phyloP scores from a whole-genome alignment of 805 yeast genomes.

The Candida takata region DNA sequence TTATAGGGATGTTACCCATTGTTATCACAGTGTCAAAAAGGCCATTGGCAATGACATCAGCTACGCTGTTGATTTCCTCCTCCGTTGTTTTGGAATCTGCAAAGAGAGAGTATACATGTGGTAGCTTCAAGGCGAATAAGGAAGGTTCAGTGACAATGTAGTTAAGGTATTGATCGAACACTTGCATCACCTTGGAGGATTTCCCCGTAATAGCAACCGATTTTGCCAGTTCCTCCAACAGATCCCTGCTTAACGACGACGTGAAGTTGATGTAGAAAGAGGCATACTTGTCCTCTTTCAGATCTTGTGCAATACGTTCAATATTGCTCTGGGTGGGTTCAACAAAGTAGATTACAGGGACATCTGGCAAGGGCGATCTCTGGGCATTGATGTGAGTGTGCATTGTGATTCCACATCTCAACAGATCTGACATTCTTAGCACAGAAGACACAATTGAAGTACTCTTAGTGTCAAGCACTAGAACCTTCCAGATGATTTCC shows the following conservation, averaged over 20 bases:
- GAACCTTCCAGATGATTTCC: slow-evolving; percentile 84
- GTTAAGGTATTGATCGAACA: slow-evolving; percentile 89
- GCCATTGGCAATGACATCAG: slow-evolving; percentile 71
- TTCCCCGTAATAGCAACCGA: slow-evolving; percentile 68
- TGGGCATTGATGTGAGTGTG: slow-evolving; percentile 68
- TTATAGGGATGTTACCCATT: slow-evolving; percentile 74
- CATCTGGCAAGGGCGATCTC: slow-evolving; percentile 86
- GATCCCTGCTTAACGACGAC: slow-evolving; percentile 64
- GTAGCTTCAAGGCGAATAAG: slow-evolving; percentile 70
- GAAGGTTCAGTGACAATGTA: slow-evolving; percentile 91
- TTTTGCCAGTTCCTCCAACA: slow-evolving; percentile 84
- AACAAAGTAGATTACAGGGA: slow-evolving; percentile 88
- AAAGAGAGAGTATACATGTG: slow-evolving; percentile 57
- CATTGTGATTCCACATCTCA: slow-evolving; percentile 86
- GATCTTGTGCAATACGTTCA: slow-evolving; percentile 59
- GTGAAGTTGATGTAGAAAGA: slow-evolving; percentile 82
- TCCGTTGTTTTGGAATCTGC: slow-evolving; percentile 71
- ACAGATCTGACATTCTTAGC: slow-evolving; percentile 83
- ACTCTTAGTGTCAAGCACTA: slow-evolving; percentile 73
- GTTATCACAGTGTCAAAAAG: slow-evolving; percentile 75
- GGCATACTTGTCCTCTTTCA: slow-evolving; percentile 69
- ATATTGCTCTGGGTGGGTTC: slow-evolving; percentile 81
- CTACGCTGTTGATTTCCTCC: slow-evolving; percentile 58
- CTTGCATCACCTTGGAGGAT: slow-evolving; percentile 71
- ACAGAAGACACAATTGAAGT: slow-evolving; percentile 86